Base-by-base conservation (phyloP, 305 asterid genomes). In the Fraxinus baroniana region DNA sequence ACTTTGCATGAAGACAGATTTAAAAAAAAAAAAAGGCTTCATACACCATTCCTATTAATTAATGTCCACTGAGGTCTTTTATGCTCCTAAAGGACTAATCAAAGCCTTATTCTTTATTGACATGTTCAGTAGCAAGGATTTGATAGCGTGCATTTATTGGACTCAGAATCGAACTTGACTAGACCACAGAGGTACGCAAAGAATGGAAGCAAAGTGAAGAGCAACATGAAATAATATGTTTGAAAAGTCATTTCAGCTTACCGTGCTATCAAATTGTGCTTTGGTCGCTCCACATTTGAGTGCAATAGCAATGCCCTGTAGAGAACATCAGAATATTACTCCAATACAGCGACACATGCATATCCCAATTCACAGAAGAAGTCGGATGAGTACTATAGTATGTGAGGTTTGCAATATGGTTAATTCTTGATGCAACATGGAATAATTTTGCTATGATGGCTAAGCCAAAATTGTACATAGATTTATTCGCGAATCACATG, bases 221-320 rank as follows among this genome's bases (percentile, higher is more conserved):
- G 18, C 18, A 12, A 68, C 26, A 8, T 4, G 18, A 28, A 76
- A 41, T 35, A 24, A 7, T 17, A 13, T 26, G 33, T 55, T 18
- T 8, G 60, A 55, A 35, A 55, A 30, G 18, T 74, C 60, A 24
- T 62, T 30, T 33, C 80, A 81, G 88, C 98, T 89, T 85, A 96
- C 99, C 32, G 98, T 96, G 87, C 94, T 90, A 81, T 96, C 99
- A 79, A 96, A 93, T 85, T 92, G 97, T 46, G 94, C 96, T 88
- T 96, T 96, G 87, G 99, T 96, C 80, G 99, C 99, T 89, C 99
- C 99, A 89, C 98, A 96, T 89, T 92, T 96, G 62, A 96, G 87
- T 62, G 98, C 99, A 87, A 96, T 76, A 37, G 99, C 93, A 85
- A 96, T 91, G 81, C 99, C 99, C 98, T 96, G 93, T 52, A 72